These are phyloP conservation scores for Middelhovenomyces tepae DNA, from an alignment of 805 yeast species.

Conservation along the genomic window DNA sequence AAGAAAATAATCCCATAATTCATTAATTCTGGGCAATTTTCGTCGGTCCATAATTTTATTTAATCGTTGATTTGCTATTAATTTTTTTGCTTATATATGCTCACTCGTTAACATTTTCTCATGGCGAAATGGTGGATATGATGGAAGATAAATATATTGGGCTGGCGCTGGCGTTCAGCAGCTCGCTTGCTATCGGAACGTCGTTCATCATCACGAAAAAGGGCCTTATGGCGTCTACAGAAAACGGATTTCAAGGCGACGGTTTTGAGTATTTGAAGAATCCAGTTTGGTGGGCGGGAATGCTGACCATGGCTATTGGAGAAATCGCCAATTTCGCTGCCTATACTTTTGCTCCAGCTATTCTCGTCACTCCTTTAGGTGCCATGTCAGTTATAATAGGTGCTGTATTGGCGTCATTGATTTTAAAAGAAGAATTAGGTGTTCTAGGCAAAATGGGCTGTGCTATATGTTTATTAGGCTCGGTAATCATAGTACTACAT, in stretches of 20 bases:
- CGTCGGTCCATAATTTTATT: too few relatives aligned
- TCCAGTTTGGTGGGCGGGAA: constrained; percentile 94
- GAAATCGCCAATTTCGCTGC: constrained; percentile 92
- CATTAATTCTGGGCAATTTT: too few relatives aligned
- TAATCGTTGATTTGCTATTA: too few relatives aligned
- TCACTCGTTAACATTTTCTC: too few relatives aligned
- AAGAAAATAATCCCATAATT: too few relatives aligned
- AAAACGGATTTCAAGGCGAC: constrained; percentile 51
- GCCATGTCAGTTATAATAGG: constrained; percentile 87
- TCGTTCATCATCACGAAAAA: constrained; percentile 84
- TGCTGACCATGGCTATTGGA: constrained; percentile 80
- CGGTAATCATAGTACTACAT: constrained; percentile 78
- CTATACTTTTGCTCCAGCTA: constrained; percentile 90
- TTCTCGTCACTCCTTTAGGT: constrained; percentile 84
- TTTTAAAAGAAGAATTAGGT: constrained; percentile 80
- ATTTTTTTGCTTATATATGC: too few relatives aligned
- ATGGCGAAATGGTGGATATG: constrained; percentile 11
- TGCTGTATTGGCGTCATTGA: constrained; percentile 79
- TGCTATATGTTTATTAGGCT: constrained; percentile 80
- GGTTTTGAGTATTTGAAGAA: constrained; percentile 72
- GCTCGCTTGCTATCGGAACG: constrained; percentile 84
- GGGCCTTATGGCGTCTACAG: constrained; percentile 66
- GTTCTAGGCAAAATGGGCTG: constrained; percentile 86
- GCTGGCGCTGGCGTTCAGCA: constrained; percentile 74
- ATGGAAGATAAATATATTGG: constrained; percentile 86